phyloP scores from a whole-genome alignment of 83 land plant genomes.

The Larix sibirica region DNA sequence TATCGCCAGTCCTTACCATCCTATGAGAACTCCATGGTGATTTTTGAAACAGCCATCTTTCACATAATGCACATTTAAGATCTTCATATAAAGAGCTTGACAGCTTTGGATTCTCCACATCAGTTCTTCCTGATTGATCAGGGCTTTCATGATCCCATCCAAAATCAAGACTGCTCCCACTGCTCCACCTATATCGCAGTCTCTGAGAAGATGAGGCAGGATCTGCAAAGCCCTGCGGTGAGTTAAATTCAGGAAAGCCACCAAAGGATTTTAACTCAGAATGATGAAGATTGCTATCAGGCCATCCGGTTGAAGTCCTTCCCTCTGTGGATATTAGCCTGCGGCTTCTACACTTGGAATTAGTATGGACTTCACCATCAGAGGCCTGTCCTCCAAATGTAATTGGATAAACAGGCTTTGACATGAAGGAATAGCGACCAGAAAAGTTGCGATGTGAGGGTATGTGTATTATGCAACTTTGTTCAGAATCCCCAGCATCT shows the following conservation, averaged over 20 bases:
- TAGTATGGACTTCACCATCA: constrained; percentile 17
- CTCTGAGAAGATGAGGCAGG: constrained; percentile 22
- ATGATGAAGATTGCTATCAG: background rate
- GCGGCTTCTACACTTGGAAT: background rate
- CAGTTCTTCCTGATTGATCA: constrained; percentile 26
- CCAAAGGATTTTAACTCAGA: background rate
- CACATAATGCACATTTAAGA: constrained; percentile 64
- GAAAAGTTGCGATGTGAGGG: constrained; percentile 32
- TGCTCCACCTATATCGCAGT: constrained; percentile 26
- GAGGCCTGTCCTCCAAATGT: constrained; percentile 27
- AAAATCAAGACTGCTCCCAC: constrained; percentile 42
- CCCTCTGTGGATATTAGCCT: constrained; percentile 6
- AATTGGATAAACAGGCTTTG: constrained; percentile 50
- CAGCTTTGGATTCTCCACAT: constrained; percentile 13
- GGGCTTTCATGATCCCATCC: constrained; percentile 21
- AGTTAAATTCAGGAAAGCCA: background rate
- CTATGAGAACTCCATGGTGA: constrained; percentile 78
- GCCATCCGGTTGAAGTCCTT: constrained; percentile 1
- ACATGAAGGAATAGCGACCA: constrained; percentile 42
- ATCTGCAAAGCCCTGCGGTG: constrained; percentile 19
- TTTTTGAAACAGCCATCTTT: constrained; percentile 54
- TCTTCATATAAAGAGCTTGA: constrained; percentile 22
- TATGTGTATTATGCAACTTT: constrained; percentile 12
- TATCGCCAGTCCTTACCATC: constrained; percentile 63
- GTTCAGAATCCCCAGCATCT: constrained; percentile 50